Evolutionary conservation across 495 filamentous ascomycete species (phyloP).

Genomic region (Talaromyces stipitatus): DNA sequence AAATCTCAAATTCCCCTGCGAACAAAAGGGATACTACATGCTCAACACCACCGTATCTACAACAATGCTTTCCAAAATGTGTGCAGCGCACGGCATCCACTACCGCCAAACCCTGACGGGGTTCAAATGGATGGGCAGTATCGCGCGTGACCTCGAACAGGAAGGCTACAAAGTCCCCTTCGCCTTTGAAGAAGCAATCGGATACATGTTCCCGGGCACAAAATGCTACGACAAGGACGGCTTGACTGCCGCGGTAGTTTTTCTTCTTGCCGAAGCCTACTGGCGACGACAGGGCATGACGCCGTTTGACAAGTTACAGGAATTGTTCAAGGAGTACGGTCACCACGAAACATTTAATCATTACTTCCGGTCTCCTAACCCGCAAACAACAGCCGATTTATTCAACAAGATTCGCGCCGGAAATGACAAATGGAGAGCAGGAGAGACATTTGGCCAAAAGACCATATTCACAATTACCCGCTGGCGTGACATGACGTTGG

Average conservation of each 20-base stretch:
- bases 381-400: conserved; percentile 40
- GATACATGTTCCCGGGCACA: conserved; percentile 59
- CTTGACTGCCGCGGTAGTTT: conserved; percentile 57
- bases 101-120: conserved; percentile 63
- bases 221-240: conserved; percentile 67
- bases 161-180: conserved; percentile 46
- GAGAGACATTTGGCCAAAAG: conserved; percentile 32
- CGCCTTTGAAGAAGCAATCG: conserved; percentile 67
- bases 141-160: conserved; percentile 33
- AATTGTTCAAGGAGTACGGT: conserved; percentile 54
- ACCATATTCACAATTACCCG: conserved; percentile 38
- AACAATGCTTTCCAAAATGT: conserved; percentile 56
- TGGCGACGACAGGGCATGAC: conserved; percentile 50
- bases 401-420: conserved; percentile 46
- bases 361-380: conserved; percentile 56
- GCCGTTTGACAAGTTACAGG: conserved; percentile 50
- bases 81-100: conserved; percentile 44
- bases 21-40: conserved; percentile 38
- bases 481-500: conserved; percentile 63
- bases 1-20: conserved; percentile 16
- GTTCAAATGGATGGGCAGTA: conserved; percentile 66
- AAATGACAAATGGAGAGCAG: conserved; percentile 32
- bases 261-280: conserved; percentile 47
- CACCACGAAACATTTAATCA: conserved; percentile 61
- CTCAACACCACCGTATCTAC: conserved; percentile 60